phyloP scores from a whole-genome alignment of 2,329 filamentous ascomycete species.

The Claviceps sp. region DNA sequence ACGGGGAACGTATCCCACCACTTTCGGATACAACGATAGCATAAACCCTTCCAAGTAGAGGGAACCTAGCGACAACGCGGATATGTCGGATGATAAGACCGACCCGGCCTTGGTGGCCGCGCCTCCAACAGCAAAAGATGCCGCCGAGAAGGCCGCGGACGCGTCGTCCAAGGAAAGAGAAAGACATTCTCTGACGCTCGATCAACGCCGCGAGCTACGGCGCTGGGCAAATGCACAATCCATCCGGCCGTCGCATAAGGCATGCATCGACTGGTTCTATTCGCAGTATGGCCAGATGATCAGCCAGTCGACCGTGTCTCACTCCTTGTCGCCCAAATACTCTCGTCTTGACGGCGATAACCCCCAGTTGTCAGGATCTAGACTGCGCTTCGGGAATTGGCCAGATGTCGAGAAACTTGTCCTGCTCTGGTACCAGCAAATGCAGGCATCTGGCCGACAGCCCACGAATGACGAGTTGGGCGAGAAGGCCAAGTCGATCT shows the following conservation, averaged over 20 bases:
- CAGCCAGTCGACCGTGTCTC: slow-evolving; percentile 49
- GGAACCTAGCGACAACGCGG: not conserved
- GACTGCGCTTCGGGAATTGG: slow-evolving; percentile 50
- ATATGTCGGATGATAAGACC: slow-evolving; percentile 24
- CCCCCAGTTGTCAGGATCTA: slow-evolving; percentile 47
- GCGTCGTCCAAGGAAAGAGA: slow-evolving; percentile 35
- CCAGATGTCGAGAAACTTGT: slow-evolving; percentile 48
- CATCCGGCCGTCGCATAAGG: slow-evolving; percentile 44
- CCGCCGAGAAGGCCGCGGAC: slow-evolving; percentile 8
- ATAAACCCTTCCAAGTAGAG: slow-evolving; percentile 2
- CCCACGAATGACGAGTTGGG: slow-evolving; percentile 50
- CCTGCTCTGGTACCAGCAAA: slow-evolving; percentile 40
- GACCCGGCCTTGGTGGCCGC: slow-evolving; percentile 24
- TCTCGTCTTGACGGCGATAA: slow-evolving; percentile 46
- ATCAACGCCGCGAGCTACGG: slow-evolving; percentile 46
- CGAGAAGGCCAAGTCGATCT: slow-evolving; percentile 48
- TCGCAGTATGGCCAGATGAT: slow-evolving; percentile 45
- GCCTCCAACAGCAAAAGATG: slow-evolving; percentile 14
- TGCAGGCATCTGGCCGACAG: slow-evolving; percentile 38
- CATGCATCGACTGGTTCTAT: slow-evolving; percentile 51
- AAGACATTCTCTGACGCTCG: slow-evolving; percentile 47
- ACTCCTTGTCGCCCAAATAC: slow-evolving; percentile 49
- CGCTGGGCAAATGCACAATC: slow-evolving; percentile 45
- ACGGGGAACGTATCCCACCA: slow-evolving; percentile 21
- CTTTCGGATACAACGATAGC: slow-evolving; percentile 29